A percentile compares a stretch with the other conserved stretches of the same genome.
phyloP scores from a whole-genome alignment of 768 basidiomycete genomes.

The Auriscalpium vulgare region DNA sequence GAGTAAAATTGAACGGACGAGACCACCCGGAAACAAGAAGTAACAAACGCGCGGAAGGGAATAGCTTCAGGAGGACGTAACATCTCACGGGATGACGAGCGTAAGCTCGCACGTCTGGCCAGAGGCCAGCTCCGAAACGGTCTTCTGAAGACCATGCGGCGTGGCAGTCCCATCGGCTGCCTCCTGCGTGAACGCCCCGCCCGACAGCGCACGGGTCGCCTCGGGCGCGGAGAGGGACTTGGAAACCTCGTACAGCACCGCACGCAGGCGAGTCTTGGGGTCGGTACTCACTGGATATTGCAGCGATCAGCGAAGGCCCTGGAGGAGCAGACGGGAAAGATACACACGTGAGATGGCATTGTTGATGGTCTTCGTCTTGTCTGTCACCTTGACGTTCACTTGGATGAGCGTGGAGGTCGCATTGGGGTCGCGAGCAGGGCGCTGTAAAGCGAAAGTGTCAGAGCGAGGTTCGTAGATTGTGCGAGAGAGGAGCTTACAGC shows the following conservation, averaged over 20 bases:
- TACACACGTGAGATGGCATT: not conserved
- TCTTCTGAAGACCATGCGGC: not conserved
- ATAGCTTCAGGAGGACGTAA: too few relatives aligned
- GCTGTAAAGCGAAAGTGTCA: not conserved
- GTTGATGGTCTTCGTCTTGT: not conserved
- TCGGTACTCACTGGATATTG: not conserved
- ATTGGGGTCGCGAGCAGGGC: not conserved
- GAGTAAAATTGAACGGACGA: too few relatives aligned
- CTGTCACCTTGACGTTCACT: not conserved
- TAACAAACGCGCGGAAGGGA: too few relatives aligned
- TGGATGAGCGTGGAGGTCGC: not conserved
- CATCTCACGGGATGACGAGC: not conserved
- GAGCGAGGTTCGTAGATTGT: not conserved
- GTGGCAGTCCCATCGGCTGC: not conserved
- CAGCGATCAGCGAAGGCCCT: not conserved
- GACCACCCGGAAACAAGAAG: too few relatives aligned
- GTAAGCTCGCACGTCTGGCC: not conserved
- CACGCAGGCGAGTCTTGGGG: not conserved
- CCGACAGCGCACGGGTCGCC: not conserved
- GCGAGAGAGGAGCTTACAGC: not conserved
- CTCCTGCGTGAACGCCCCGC: not conserved
- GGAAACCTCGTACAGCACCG: not conserved
- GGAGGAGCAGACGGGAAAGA: not conserved
- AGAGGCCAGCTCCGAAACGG: not conserved
- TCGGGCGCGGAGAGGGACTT: not conserved